These are phyloP conservation scores for Peronospora destructor DNA, from an alignment of 352 stramenopile species.

Conservation along the genomic window DNA sequence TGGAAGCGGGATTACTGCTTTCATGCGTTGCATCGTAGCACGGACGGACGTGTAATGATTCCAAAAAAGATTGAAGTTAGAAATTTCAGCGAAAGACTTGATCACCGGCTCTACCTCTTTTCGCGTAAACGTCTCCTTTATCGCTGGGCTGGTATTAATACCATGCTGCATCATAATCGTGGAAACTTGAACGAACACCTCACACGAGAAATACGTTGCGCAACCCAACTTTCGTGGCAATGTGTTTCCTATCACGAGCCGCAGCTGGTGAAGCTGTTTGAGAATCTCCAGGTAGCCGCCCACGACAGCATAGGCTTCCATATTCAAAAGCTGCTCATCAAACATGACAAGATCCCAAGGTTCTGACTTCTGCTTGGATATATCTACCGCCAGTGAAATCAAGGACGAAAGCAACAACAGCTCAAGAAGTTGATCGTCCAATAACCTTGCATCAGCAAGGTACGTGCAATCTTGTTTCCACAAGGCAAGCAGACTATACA, in stretches of 20 bases:
- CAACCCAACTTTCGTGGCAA: constrained; percentile 31
- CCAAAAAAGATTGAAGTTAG: constrained; percentile 25
- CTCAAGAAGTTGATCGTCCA: constrained; percentile 41
- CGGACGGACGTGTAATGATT: constrained; percentile 26
- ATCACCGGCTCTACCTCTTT: constrained; percentile 25
- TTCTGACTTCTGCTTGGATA: constrained; percentile 19
- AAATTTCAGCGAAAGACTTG: constrained; percentile 20
- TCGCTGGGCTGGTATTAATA: constrained; percentile 8
- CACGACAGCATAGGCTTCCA: constrained; percentile 43
- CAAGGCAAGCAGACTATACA: constrained; percentile 47
- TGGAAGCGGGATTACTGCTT: constrained; percentile 23
- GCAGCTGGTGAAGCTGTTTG: constrained; percentile 50
- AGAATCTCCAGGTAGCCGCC: constrained; percentile 45
- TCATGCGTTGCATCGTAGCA: constrained; percentile 29
- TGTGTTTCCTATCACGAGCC: constrained; percentile 43
- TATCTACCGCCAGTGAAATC: constrained; percentile 33
- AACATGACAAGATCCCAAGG: constrained; percentile 11
- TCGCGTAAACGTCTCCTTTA: constrained; percentile 17
- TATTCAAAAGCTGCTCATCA: constrained; percentile 38
- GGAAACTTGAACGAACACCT: constrained; percentile 58
- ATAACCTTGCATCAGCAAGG: constrained; percentile 20
- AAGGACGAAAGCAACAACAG: constrained; percentile 53
- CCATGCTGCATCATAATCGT: constrained; percentile 24
- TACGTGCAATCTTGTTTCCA: constrained; percentile 42
- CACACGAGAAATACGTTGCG: constrained; percentile 50